phyloP scores from a whole-genome alignment of 2,329 filamentous ascomycete genomes.

The Penicillium expansum region DNA sequence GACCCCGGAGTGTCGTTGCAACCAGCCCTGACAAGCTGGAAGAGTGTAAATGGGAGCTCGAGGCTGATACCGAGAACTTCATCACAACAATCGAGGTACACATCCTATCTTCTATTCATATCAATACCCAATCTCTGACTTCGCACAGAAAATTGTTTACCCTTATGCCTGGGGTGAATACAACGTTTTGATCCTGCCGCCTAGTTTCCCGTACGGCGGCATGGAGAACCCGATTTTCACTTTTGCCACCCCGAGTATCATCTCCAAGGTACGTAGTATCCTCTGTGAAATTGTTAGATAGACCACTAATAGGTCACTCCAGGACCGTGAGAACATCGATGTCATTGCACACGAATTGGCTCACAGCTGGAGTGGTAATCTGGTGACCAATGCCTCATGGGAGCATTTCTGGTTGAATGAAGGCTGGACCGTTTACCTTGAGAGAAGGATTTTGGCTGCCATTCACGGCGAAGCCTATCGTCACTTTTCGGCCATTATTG shows the following conservation, averaged over 20 bases:
- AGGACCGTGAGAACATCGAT: constrained; percentile 83
- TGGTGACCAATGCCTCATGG: constrained; percentile 55
- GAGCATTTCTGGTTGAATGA: constrained; percentile 62
- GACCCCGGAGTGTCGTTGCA: constrained; percentile 77
- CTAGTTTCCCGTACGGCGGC: constrained; percentile 85
- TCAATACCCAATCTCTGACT: constrained; percentile 15
- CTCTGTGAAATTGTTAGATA: neutral
- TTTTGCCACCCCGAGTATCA: constrained; percentile 90
- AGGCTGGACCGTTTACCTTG: constrained; percentile 93
- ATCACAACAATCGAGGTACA: constrained; percentile 76
- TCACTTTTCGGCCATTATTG: constrained; percentile 93
- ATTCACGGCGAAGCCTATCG: constrained; percentile 77
- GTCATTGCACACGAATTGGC: constrained; percentile 85
- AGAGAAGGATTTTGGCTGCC: constrained; percentile 63
- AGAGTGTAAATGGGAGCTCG: constrained; percentile 85
- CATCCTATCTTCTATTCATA: constrained; percentile 31
- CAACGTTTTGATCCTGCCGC: constrained; percentile 86
- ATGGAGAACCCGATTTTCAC: constrained; percentile 89
- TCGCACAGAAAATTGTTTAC: constrained; percentile 61
- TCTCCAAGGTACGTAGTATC: constrained; percentile 61
- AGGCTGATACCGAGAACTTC: constrained; percentile 87
- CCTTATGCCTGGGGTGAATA: constrained; percentile 94
- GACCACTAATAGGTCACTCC: neutral
- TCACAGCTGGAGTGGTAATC: constrained; percentile 83
- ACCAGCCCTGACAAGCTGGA: constrained; percentile 84